Evolutionary conservation across 2,329 filamentous ascomycete genomes (phyloP).

Genomic region (Xylaria polymorpha): DNA sequence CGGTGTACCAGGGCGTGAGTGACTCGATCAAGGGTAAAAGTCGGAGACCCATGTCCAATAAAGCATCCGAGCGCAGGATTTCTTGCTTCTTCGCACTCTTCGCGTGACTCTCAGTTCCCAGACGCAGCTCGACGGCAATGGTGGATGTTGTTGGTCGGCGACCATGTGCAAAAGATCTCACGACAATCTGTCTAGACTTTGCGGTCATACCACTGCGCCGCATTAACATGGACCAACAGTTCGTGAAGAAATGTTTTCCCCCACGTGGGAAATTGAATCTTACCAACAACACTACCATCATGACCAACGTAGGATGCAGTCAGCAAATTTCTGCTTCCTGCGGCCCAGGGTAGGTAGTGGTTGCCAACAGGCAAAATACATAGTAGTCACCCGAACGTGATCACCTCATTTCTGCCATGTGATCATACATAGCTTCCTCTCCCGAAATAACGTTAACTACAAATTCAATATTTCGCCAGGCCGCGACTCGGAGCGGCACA

Average conservation of each 20-base stretch:
- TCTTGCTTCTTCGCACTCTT: background rate
- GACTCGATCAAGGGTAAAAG: constrained; percentile 3
- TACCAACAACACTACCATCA: too few relatives aligned
- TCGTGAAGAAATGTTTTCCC: constrained; percentile 1
- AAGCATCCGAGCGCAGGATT: constrained; percentile 1
- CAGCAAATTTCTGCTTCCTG: too few relatives aligned
- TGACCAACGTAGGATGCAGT: background rate
- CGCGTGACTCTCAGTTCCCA: constrained; percentile 5
- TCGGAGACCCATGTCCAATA: constrained; percentile 11
- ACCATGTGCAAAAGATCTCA: background rate
- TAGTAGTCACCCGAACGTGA: too few relatives aligned
- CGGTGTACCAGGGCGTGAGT: constrained; percentile 1
- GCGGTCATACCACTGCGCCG: background rate
- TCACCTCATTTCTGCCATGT: too few relatives aligned
- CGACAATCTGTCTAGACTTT: constrained; percentile 9
- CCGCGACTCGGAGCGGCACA: background rate
- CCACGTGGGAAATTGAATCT: constrained; percentile 8
- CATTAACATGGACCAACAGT: constrained; percentile 5
- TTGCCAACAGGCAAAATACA: constrained; percentile 4
- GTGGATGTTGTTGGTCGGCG: constrained; percentile 6
- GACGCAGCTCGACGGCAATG: constrained; percentile 1
- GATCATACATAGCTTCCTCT: too few relatives aligned
- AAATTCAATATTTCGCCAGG: background rate
- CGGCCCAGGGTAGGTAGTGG: background rate
- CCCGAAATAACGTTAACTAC: background rate